Evolutionary conservation across 106 monocot genomes (phyloP), one percentile per base, ranked within the genome.

Genomic region (Allium fistulosum): DNA sequence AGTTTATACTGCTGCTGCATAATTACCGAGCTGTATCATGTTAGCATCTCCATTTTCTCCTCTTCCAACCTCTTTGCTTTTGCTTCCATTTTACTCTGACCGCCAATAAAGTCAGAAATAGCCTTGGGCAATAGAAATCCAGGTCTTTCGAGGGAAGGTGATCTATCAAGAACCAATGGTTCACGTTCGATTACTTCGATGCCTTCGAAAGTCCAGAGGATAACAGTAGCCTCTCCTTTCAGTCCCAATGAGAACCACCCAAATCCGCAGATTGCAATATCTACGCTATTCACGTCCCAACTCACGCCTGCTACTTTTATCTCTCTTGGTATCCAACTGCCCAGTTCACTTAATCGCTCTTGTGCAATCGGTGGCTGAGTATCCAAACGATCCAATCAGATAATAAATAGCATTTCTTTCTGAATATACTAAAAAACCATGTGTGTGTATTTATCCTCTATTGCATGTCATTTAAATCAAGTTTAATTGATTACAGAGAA

Each of bases 221-320:
- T 26, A 46, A 99, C 66, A 51, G 78, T 85, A n/a, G 93, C 99
- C 49, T 90, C 85, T 45, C 99, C 90, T 70, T 99, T 99, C 52
- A 99, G 65, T 28, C 93, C 99, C 46, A 99, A 13, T 58, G 90
- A 99, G 48, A 87, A 87, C 99, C 99, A 99, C 51, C 93, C 99
- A 1, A 90, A 75, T 26, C 99, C 99, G 12, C 93, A 76, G 48
- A 77, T 73, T 12, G 99, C 80, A 67, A 99, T 75, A 60, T 99
- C 99, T 6, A 81, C 18, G 62, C 84, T 82, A 63, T 99, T 99
- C 15, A 80, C 85, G 1, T 93, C 92, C 99, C 99, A 99, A 68
- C 83, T 93, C 46, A 62, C 69, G 14, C 99, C 99, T 10, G 89
- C 87, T 27, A 99, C 63, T 58, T 90, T 85, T 16, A 90, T 72